phyloP scores from a whole-genome alignment of 2,329 filamentous ascomycete genomes.

The Monilinia fructicola region DNA sequence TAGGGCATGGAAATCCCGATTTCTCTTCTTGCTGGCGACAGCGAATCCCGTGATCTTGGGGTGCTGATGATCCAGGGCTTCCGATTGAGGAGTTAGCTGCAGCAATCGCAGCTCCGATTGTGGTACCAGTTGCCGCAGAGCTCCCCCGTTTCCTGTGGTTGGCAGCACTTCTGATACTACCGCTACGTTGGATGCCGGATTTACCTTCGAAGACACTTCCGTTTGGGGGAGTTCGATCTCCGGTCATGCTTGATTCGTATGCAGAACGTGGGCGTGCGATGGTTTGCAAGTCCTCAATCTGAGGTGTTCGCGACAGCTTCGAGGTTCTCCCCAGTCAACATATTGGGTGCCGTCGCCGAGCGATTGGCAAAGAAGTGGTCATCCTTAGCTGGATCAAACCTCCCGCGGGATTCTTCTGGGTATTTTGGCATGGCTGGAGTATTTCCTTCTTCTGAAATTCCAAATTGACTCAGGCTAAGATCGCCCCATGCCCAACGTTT shows the following conservation, averaged over 20 bases:
- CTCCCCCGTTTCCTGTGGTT: constrained; percentile 70
- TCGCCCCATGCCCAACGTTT: constrained; percentile 89
- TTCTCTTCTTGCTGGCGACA: constrained; percentile 92
- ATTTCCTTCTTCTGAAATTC: constrained; percentile 64
- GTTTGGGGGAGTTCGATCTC: constrained; percentile 64
- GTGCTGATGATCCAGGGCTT: constrained; percentile 59
- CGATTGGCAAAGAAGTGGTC: constrained; percentile 30
- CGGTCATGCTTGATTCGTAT: constrained; percentile 50
- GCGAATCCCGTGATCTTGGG: constrained; percentile 92
- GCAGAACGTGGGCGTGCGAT: constrained; percentile 48
- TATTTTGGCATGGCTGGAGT: constrained; percentile 59
- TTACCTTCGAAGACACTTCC: constrained; percentile 66
- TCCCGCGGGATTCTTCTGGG: constrained; percentile 43
- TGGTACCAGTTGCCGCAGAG: constrained; percentile 61
- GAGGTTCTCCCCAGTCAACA: constrained; percentile 27
- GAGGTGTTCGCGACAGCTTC: constrained; percentile 30
- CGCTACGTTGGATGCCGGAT: constrained; percentile 50
- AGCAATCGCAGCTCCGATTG: constrained; percentile 68
- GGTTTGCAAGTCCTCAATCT: constrained; percentile 34
- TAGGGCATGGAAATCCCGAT: constrained; percentile 87
- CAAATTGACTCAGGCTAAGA: constrained; percentile 83
- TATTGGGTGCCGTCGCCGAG: constrained; percentile 13
- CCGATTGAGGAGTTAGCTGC: constrained; percentile 70
- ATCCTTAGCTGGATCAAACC: constrained; percentile 31
- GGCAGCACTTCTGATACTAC: constrained; percentile 65